Conservation (phyloP, 352 stramenopile genomes). For the Phytopythium litorale region DNA sequence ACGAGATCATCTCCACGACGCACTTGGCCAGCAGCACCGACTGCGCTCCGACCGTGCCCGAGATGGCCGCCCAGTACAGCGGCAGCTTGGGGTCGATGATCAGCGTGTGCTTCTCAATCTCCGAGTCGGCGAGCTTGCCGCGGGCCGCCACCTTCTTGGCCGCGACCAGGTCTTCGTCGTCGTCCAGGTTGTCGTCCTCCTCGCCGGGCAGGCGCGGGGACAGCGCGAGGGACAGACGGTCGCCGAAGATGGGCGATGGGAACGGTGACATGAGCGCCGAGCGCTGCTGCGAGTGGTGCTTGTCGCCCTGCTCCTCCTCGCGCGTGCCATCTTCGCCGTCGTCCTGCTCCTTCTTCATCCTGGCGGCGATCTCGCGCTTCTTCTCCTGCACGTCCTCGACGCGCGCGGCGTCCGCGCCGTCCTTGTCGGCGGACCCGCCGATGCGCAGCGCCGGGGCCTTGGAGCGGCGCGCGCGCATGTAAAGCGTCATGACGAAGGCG, state of each 20-base stretch:
- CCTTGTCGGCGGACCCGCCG: slow-evolving; percentile 40
- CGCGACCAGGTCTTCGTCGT: slow-evolving; percentile 36
- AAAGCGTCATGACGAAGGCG: slow-evolving; percentile 78
- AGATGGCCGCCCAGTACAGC: slow-evolving; percentile 86
- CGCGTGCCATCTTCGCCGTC: slow-evolving; percentile 22
- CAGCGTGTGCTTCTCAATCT: slow-evolving; percentile 81
- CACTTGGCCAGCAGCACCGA: slow-evolving; percentile 85
- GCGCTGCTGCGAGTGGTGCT: slow-evolving; percentile 9
- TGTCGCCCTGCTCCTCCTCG: slow-evolving; percentile 3
- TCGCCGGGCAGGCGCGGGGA: slow-evolving; percentile 32
- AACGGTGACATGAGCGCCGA: slow-evolving; percentile 80
- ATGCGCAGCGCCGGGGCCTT: slow-evolving; percentile 78
- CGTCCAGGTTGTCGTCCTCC: slow-evolving; percentile 51
- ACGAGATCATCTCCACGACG: slow-evolving; percentile 83
- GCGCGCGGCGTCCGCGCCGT: slow-evolving; percentile 19
- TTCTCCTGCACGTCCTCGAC: slow-evolving; percentile 58
- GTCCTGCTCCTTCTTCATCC: slow-evolving; percentile 19
- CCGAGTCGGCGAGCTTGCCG: slow-evolving; percentile 54
- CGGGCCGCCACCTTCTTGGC: slow-evolving; percentile 39
- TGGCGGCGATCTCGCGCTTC: slow-evolving; percentile 39
- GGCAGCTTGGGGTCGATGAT: slow-evolving; percentile 85
- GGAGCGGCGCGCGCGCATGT: slow-evolving; percentile 74
- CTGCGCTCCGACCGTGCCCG: slow-evolving; percentile 75
- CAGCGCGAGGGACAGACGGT: slow-evolving; percentile 43
- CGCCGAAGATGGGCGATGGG: slow-evolving; percentile 59